phyloP scores from a whole-genome alignment of 768 basidiomycete genomes.

The Lentinula sp. region DNA sequence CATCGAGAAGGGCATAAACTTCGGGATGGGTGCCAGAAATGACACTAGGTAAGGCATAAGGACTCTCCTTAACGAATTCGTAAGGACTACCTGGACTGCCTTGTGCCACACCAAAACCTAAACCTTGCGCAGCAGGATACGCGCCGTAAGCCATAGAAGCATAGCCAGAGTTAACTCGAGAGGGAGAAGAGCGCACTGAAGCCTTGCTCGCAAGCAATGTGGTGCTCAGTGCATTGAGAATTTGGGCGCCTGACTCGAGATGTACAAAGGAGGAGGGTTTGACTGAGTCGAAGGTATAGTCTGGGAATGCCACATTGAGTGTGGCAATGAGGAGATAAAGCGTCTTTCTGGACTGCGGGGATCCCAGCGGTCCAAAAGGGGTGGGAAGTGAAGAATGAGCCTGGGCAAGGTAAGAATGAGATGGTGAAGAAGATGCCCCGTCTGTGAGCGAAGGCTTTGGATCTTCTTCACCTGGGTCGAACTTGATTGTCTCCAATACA shows the following conservation, averaged over 20 bases:
- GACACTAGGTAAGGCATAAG: conserved; percentile 66
- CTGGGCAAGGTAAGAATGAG: conserved; percentile 72
- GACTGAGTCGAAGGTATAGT: conserved; percentile 94
- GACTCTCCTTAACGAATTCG: conserved; percentile 51
- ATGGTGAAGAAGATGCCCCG: conserved; percentile 77
- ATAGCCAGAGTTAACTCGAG: conserved; percentile 36
- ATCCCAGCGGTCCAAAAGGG: conserved; percentile 88
- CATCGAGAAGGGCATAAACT: conserved; percentile 82
- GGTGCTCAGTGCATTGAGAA: conserved; percentile 80
- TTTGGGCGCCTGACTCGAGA: conserved; percentile 72
- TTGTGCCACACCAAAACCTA: not conserved
- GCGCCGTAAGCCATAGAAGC: conserved; percentile 1
- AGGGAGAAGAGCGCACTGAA: conserved; percentile 26
- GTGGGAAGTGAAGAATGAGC: conserved; percentile 71
- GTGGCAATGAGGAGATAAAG: conserved; percentile 95
- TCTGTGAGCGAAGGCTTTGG: conserved; percentile 32
- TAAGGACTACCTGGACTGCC: conserved; percentile 29
- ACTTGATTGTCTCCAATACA: conserved; percentile 1
- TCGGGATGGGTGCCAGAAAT: conserved; percentile 84
- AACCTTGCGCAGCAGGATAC: conserved; percentile 2
- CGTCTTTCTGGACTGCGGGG: conserved; percentile 80
- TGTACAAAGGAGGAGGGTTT: conserved; percentile 85
- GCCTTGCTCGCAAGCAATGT: conserved; percentile 59
- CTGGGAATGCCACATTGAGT: conserved; percentile 95
- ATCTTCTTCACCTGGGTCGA: not conserved